Base-by-base conservation (phyloP, 169 alveolate species). In the Plasmodium relictum region DNA sequence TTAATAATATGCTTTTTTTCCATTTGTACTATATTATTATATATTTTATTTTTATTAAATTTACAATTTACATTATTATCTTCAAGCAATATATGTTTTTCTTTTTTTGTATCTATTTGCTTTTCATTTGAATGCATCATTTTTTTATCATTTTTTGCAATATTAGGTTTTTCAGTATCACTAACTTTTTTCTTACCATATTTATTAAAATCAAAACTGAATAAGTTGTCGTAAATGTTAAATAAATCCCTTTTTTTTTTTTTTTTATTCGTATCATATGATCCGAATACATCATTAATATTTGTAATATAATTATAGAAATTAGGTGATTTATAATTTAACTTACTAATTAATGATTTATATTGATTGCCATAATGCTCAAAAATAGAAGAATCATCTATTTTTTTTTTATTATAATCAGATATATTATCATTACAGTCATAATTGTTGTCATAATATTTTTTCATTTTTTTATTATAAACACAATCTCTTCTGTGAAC, bases 231-330 rank as follows among this genome's bases (percentile, higher is more conserved):
- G 3, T 31, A 31, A 31, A 31, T 31, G 3, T 31, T 31, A 31
- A 31, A 31, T 2, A 31, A 31, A 2, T 31, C 39, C 3, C 3
- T 31, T 31, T 31, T 31, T 31, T 31, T 31, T 31, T 31, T 54
- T 12, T 16, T 16, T 16, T 16, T 14, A 14, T 54, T 54, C 14
- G 4, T 2, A 12, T 68, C 48, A 52, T 68, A 20, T 52, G 37
- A 61, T 14, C 39, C 52, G 68, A 54, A 83, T 41, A 83, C 10
- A 71, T 68, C 59, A 45, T 41, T 68, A 0, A 42, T 10, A 41
- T 31, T 68, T 1, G 66, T 45, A 26, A 83, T 56, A 39, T 83
- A 56, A 18, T 68, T 42, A 63, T 68, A 83, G 66, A 83, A 83
- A 7, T 54, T 2, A 16, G 91, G 91, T 12, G 70, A 42, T 37